A percentile compares a stretch with the other conserved stretches of the same genome.
phyloP scores from a whole-genome alignment of 495 filamentous ascomycete genomes.

The Bacidia rubella region DNA sequence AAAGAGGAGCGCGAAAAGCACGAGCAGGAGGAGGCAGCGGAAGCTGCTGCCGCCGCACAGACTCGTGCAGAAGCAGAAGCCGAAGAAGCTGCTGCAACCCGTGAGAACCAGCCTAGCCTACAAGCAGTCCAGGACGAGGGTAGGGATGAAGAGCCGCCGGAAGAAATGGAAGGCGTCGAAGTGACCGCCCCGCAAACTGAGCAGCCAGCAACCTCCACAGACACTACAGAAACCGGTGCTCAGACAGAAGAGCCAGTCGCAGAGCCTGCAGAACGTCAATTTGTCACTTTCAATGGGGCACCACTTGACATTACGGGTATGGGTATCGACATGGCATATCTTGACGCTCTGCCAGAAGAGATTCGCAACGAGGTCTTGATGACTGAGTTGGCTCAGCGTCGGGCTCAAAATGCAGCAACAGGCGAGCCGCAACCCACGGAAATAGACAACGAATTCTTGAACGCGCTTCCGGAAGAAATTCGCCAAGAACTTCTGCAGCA shows the following conservation, averaged over 20 bases:
- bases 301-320: constrained; percentile 84
- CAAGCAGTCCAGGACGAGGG: constrained; percentile 30
- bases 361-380: constrained; percentile 91
- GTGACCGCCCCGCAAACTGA: constrained; percentile 18
- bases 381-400: constrained; percentile 67
- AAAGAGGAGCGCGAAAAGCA: constrained; percentile 28
- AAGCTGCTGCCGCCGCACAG: constrained; percentile 18
- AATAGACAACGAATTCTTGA: constrained; percentile 86
- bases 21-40: constrained; percentile 31
- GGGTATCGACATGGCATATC: constrained; percentile 85
- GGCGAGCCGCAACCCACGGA: constrained; percentile 67
- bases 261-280: constrained; percentile 45
- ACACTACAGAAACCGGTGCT: constrained; percentile 22
- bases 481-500: constrained; percentile 79
- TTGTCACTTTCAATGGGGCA: constrained; percentile 69
- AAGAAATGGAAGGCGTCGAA: constrained; percentile 83
- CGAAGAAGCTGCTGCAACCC: constrained; percentile 21
- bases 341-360: constrained; percentile 88
- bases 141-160: constrained; percentile 21
- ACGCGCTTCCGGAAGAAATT: constrained; percentile 81
- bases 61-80: constrained; percentile 25
- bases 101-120: constrained; percentile 24
- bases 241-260: too few species aligned
- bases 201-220: constrained; percentile 13
- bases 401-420: constrained; percentile 62